Evolutionary conservation across 768 basidiomycete species (phyloP).

Genomic region (Rhodosporidiobolus sp.): DNA sequence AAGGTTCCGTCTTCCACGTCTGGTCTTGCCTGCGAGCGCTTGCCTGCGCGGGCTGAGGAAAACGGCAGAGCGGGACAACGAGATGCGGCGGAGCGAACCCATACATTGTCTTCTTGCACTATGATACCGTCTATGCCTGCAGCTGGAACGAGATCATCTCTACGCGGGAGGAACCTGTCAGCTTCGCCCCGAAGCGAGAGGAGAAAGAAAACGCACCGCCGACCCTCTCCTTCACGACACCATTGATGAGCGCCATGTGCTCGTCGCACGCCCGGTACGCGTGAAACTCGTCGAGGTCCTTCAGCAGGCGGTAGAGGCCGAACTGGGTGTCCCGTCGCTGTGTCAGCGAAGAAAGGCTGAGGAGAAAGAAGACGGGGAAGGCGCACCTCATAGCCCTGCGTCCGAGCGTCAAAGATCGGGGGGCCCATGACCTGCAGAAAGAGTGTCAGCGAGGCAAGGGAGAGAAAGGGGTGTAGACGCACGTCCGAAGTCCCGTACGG

Average conservation of each 20-base stretch:
- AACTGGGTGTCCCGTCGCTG: background rate
- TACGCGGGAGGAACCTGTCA: background rate
- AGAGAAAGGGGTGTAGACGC: background rate
- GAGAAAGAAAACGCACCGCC: constrained; percentile 2
- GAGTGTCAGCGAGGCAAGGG: background rate
- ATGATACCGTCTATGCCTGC: constrained; percentile 14
- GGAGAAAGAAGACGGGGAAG: constrained; percentile 6
- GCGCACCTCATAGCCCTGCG: constrained; percentile 11
- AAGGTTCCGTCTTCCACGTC: too few species aligned
- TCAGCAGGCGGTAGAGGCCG: constrained; percentile 22
- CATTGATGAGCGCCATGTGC: constrained; percentile 34
- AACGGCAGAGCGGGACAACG: too few species aligned
- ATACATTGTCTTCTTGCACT: background rate
- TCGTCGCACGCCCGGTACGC: constrained; percentile 28
- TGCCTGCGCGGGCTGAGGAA: too few species aligned
- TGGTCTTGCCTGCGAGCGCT: too few species aligned
- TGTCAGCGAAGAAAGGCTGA: too few species aligned
- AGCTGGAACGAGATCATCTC: constrained; percentile 32
- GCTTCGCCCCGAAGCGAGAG: background rate
- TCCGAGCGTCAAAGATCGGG: constrained; percentile 20
- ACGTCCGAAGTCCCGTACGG: constrained; percentile 20
- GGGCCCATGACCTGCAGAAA: constrained; percentile 12
- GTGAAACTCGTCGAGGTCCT: constrained; percentile 28
- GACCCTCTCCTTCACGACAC: constrained; percentile 21
- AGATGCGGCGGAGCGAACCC: too few species aligned